Conservation (phyloP, 2,329 filamentous ascomycete genomes). For the Monilinia laxa region DNA sequence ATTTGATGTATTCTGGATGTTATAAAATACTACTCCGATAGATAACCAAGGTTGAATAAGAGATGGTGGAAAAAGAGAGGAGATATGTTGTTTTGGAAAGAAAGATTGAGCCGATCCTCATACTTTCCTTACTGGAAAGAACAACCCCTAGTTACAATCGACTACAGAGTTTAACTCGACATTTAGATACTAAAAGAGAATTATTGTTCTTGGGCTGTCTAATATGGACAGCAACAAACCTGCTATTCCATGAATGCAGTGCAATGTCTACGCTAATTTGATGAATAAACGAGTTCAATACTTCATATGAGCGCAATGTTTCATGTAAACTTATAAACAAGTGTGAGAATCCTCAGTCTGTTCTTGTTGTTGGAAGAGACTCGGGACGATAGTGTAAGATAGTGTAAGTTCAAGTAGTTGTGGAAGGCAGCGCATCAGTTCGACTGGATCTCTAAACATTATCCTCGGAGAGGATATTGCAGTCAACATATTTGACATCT, state of each 20-base stretch:
- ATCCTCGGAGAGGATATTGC: not conserved
- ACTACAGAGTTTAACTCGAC: not conserved
- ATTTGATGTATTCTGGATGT: not conserved
- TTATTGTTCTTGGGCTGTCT: not conserved
- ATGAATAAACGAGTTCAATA: not conserved
- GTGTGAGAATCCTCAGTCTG: too few relatives aligned
- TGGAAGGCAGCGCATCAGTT: not conserved
- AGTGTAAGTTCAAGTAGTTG: not conserved
- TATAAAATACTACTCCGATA: not conserved
- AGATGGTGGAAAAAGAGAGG: not conserved
- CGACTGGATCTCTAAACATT: not conserved
- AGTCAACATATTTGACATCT: not conserved
- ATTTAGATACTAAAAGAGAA: not conserved
- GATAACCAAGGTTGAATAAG: not conserved
- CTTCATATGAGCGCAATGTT: too few relatives aligned
- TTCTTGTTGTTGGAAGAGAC: too few relatives aligned
- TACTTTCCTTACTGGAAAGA: slow-evolving; percentile 2
- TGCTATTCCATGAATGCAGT: not conserved
- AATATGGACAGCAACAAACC: not conserved
- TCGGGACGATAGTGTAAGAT: not conserved
- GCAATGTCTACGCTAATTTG: not conserved
- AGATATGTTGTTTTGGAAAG: not conserved
- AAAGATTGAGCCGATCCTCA: not conserved
- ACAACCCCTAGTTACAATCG: not conserved
- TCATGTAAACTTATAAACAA: too few relatives aligned